A percentile compares a stretch with the other conserved stretches of the same genome.
Conservation (phyloP, 129 eudicot species). For the Flaveria bidentis region DNA sequence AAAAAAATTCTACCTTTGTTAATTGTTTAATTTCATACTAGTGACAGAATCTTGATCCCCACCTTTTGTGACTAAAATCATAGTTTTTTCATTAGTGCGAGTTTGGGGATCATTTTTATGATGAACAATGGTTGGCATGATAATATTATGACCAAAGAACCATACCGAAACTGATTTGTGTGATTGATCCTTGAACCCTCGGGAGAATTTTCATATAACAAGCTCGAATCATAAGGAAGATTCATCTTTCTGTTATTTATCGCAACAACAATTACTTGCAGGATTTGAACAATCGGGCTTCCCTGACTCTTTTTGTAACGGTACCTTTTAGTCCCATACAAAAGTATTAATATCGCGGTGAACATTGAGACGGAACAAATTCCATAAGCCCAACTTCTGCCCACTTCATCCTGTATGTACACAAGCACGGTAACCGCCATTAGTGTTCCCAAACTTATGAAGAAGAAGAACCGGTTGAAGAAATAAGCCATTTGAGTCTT, state of each 20-base stretch:
- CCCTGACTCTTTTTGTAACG: constrained; percentile 79
- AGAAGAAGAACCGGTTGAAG: constrained; percentile 89
- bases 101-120: background rate
- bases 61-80: too few relatives aligned
- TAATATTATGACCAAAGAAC: constrained; percentile 1
- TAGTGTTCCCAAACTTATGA: constrained; percentile 80
- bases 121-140: too few relatives aligned
- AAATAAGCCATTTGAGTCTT: constrained; percentile 77
- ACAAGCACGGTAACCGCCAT: constrained; percentile 88
- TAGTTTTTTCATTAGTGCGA: background rate
- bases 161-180: constrained; percentile 79
- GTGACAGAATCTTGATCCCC: too few relatives aligned
- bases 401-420: constrained; percentile 82
- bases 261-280: constrained; percentile 73
- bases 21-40: too few relatives aligned
- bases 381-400: constrained; percentile 89
- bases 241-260: constrained; percentile 53
- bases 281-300: constrained; percentile 79
- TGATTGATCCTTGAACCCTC: constrained; percentile 62
- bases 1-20: too few relatives aligned
- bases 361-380: constrained; percentile 79
- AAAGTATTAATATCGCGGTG: constrained; percentile 55
- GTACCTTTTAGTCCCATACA: constrained; percentile 63
- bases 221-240: constrained; percentile 55
- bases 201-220: constrained; percentile 65